Evolutionary conservation across 2,329 filamentous ascomycete species (phyloP).

Genomic region (Boeremia exigua): DNA sequence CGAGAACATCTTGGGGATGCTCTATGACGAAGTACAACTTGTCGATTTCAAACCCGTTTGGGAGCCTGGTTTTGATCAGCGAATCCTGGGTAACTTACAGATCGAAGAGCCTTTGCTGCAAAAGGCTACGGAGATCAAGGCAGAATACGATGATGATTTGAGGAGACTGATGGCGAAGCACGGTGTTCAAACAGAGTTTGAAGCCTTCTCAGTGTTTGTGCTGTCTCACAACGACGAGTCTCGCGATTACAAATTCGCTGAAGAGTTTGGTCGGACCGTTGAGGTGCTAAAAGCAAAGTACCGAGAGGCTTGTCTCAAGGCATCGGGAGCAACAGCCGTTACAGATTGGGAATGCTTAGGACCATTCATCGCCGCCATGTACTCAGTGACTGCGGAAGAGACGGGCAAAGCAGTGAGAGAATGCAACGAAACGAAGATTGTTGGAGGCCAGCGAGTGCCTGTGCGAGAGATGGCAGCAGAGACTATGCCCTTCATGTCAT

Average conservation of each 20-base stretch:
- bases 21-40: constrained; percentile 78
- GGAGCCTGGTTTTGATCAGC: constrained; percentile 73
- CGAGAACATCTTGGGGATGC: constrained; percentile 72
- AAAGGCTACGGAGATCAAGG: constrained; percentile 71
- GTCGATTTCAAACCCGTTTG: constrained; percentile 77
- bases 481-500: constrained; percentile 85
- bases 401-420: constrained; percentile 65
- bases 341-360: constrained; percentile 59
- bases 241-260: constrained; percentile 84
- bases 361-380: constrained; percentile 85
- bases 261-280: constrained; percentile 76
- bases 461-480: constrained; percentile 50
- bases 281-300: constrained; percentile 72
- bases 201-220: constrained; percentile 87
- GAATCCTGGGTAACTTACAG: constrained; percentile 70
- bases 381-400: constrained; percentile 78
- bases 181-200: constrained; percentile 85
- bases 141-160: constrained; percentile 77
- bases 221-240: constrained; percentile 74
- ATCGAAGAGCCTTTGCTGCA: constrained; percentile 62
- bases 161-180: constrained; percentile 84
- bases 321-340: constrained; percentile 57
- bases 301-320: constrained; percentile 68
- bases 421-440: constrained; percentile 49
- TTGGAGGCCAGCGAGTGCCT: constrained; percentile 48